A percentile compares a stretch with the other conserved stretches of the same genome.
phyloP scores from a whole-genome alignment of 345 rosid genomes.

The Euphorbia pulcherrima region DNA sequence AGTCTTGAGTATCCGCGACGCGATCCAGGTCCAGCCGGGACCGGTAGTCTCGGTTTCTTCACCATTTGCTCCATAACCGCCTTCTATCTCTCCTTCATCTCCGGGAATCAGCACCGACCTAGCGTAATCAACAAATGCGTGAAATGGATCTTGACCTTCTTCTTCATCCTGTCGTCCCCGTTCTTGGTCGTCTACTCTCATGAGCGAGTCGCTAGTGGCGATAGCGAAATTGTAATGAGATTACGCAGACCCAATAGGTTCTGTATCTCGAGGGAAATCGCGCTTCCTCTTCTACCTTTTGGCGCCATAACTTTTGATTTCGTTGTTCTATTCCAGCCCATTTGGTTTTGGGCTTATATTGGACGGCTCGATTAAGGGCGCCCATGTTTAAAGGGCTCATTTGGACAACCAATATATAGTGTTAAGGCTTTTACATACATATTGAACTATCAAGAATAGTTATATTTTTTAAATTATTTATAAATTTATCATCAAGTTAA shows the following conservation, averaged over 20 bases:
- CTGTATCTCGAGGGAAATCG: slow-evolving; percentile 1
- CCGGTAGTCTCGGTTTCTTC: slow-evolving; percentile 25
- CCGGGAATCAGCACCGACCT: slow-evolving; percentile 48
- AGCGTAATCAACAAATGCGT: slow-evolving; percentile 70
- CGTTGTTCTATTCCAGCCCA: background rate
- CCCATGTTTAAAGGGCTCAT: no score
- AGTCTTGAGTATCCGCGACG: slow-evolving; percentile 67
- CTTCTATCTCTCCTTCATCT: slow-evolving; percentile 20
- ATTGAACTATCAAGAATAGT: no score
- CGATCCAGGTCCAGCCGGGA: slow-evolving; percentile 86
- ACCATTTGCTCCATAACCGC: slow-evolving; percentile 15
- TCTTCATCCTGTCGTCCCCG: slow-evolving; percentile 20
- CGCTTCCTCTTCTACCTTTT: background rate
- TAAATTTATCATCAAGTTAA: no score
- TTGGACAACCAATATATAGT: no score
- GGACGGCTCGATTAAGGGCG: background rate
- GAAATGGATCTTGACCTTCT: slow-evolving; percentile 70
- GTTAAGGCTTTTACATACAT: no score
- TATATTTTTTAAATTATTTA: no score
- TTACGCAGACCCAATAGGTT: background rate
- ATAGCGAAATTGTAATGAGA: background rate
- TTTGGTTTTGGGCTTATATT: background rate
- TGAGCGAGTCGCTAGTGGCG: slow-evolving; percentile 22
- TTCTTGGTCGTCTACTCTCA: slow-evolving; percentile 34
- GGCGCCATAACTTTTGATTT: slow-evolving; percentile 1